Base-by-base conservation (phyloP, 2,329 filamentous ascomycete species). In the Emmonsiellopsis sp. region DNA sequence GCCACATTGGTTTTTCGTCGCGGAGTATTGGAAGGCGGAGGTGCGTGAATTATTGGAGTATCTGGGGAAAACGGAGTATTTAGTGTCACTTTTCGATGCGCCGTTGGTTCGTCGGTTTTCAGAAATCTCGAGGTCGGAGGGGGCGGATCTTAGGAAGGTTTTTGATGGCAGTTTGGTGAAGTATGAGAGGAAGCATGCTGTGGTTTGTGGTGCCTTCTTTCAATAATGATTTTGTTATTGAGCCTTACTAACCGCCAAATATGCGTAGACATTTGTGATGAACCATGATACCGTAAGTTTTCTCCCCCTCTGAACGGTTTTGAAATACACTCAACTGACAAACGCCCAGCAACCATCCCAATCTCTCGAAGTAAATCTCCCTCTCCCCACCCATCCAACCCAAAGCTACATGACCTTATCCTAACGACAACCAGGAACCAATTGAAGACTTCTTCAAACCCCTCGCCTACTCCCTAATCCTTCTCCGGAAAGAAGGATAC, bases 91-190 rank as follows among this genome's bases (percentile, higher is more conserved):
- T 14, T 88, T 85, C 62, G 86, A 89, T 65, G 77, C 81, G 0
- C 84, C 85, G 0, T 73, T 90, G 1, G 76, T 88, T 2, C 80
- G 85, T 65, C 86, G 82, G 62, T 86, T 88, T 64, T 81, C 78
- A 42, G 65, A 73, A 11, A 71, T 85, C 46, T 85, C 81, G 5
- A 78, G 76, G 54, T 77, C 73, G 2, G 71, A 75, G 45, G 72
- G 73, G 2, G 79, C 74, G 1, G 85, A 88, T 64, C 68, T 89
- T 36, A 71, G 83, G n/a, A 74, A 73, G 49, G 74, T 88, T 1
- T 85, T 87, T 60, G 77, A 84, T 47, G 71, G 73, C 36, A 81
- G 82, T 0, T 67, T 88, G 53, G 81, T 85, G 0, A 61, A 77
- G 27, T 65, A 64, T 13, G 71, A 72, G 49, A 82, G 82, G 0